Conservation (phyloP, 257 asterid species). For the Capsicum chinense region DNA sequence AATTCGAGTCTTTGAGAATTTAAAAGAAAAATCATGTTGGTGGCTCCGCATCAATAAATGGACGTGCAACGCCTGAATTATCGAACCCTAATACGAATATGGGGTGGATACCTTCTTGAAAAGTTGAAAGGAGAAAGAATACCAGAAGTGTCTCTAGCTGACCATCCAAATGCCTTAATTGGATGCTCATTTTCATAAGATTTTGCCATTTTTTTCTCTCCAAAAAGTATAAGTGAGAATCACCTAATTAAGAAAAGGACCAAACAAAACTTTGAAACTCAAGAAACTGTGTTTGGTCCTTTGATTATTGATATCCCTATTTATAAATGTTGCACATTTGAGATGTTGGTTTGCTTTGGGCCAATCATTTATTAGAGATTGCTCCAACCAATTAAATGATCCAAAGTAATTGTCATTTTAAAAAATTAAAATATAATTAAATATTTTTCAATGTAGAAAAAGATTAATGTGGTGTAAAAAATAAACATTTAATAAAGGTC, state of each 20-base stretch:
- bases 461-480: too few species aligned
- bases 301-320: not conserved
- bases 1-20: rapidly evolving
- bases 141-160: not conserved
- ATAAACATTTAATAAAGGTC: too few species aligned
- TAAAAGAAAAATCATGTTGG: not conserved
- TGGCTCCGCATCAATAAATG: not conserved
- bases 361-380: too few species aligned
- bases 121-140: constrained; percentile 23
- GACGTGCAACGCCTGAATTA: rapidly evolving
- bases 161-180: not conserved
- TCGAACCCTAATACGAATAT: not conserved
- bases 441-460: too few species aligned
- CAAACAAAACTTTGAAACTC: not conserved
- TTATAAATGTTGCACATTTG: not conserved
- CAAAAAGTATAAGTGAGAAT: not conserved
- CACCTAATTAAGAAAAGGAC: not conserved
- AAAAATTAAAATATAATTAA: too few species aligned
- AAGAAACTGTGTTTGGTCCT: not conserved
- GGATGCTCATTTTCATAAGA: not conserved
- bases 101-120: not conserved
- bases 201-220: not conserved
- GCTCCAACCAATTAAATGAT: too few species aligned
- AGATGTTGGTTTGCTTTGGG: too few species aligned
- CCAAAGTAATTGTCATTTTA: too few species aligned